Conservation (phyloP, 768 basidiomycete species). For the Pisolithus albus region DNA sequence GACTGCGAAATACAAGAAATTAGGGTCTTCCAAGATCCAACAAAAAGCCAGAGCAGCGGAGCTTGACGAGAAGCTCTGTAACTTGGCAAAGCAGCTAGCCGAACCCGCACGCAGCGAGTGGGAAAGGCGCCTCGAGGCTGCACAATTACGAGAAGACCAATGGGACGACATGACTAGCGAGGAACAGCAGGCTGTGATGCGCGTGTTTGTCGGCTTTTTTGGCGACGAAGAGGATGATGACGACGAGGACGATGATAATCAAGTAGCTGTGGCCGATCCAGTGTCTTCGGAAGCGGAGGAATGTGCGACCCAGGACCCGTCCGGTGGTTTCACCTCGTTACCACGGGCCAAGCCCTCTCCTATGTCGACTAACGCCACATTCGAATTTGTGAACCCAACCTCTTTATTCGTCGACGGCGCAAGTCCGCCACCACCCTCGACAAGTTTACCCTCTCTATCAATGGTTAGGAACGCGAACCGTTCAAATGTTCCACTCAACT, state of each 20-base stretch:
- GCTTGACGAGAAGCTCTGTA: slow-evolving; percentile 18
- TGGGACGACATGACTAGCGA: slow-evolving; percentile 27
- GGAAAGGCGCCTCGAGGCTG: slow-evolving; percentile 27
- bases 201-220: slow-evolving; percentile 26
- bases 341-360: not conserved
- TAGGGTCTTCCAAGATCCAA: slow-evolving; percentile 17
- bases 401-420: slow-evolving; percentile 18
- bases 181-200: slow-evolving; percentile 25
- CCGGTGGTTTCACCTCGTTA: slow-evolving; percentile 1
- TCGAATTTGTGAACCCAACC: slow-evolving; percentile 19
- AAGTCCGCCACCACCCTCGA: slow-evolving; percentile 18
- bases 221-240: slow-evolving; percentile 15
- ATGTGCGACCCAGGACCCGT: slow-evolving; percentile 12
- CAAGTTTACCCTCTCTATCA: slow-evolving; percentile 25
- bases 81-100: slow-evolving; percentile 18
- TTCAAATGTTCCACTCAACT: not conserved
- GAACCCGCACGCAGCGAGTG: slow-evolving; percentile 28
- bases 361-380: slow-evolving; percentile 2
- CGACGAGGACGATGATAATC: not conserved
- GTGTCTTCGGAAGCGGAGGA: slow-evolving; percentile 17
- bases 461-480: slow-evolving; percentile 17
- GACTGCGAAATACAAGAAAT: slow-evolving; percentile 25
- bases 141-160: slow-evolving; percentile 23
- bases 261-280: not conserved
- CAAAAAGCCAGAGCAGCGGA: slow-evolving; percentile 26